phyloP scores from a whole-genome alignment of 345 rosid species.

The Eutrema heterophyllum region DNA sequence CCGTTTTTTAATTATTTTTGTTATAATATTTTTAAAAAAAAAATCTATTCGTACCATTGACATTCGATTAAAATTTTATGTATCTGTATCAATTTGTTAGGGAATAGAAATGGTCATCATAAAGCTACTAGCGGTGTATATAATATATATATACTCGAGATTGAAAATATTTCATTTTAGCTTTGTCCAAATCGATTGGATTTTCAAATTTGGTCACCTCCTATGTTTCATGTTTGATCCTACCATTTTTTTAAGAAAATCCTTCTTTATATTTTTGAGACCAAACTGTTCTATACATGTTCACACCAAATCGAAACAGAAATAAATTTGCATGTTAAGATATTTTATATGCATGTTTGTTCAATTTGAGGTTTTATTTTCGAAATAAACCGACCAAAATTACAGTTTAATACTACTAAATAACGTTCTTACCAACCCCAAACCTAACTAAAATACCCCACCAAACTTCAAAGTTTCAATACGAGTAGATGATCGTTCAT shows the following conservation, averaged over 20 bases:
- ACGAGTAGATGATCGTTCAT: not conserved
- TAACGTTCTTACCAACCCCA: not conserved
- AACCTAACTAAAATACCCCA: not conserved
- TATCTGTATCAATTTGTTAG: not conserved
- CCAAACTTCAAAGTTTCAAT: not conserved
- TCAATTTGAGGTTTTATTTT: not conserved
- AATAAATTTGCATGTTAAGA: too few species aligned
- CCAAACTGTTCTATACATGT: too few species aligned
- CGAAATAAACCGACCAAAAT: not conserved
- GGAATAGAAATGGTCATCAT: slow-evolving; percentile 5
- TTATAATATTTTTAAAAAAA: not conserved
- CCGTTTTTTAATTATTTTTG: not conserved
- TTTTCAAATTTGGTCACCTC: not conserved
- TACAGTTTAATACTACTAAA: not conserved
- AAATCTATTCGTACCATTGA: not conserved
- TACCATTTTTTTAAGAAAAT: too few species aligned
- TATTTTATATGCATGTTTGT: not conserved
- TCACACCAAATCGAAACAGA: too few species aligned
- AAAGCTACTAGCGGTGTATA: too few species aligned
- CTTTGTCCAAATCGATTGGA: not conserved
- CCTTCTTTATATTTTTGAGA: too few species aligned
- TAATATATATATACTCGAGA: not conserved
- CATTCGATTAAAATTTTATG: not conserved
- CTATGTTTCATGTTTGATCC: too few species aligned
- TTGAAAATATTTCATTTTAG: not conserved